phyloP scores from a whole-genome alignment of 2,329 filamentous ascomycete genomes.

The Fusarium drepaniforme region DNA sequence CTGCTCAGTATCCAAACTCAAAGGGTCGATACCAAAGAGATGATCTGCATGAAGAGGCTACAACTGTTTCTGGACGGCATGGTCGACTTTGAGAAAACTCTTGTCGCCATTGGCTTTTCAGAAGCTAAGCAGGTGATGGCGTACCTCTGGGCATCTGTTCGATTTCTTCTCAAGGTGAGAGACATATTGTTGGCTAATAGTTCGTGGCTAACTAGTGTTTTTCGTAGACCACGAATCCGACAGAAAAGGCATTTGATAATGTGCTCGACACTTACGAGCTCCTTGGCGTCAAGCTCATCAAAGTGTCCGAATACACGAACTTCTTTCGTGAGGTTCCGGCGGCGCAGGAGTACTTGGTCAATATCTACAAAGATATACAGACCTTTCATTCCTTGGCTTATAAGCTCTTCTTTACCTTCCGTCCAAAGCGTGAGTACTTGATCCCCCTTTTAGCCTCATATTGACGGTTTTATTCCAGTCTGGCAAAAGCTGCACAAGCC shows the following conservation, averaged over 20 bases:
- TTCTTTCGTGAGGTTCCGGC: neutral
- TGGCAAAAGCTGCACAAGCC: neutral
- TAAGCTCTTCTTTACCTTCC: neutral
- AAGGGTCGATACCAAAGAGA: neutral
- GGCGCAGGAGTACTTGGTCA: neutral
- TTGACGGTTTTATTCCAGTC: neutral
- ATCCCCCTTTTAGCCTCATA: no score
- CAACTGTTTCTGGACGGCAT: neutral
- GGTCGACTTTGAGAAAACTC: neutral
- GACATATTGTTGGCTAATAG: no score
- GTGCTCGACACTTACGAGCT: neutral
- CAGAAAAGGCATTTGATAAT: neutral
- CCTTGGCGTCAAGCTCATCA: neutral
- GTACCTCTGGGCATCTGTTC: neutral
- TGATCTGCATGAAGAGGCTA: neutral
- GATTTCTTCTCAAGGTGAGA: neutral
- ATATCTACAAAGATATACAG: neutral
- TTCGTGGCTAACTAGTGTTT: no score
- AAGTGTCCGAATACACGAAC: neutral
- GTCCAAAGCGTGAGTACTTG: neutral
- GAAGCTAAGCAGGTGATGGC: neutral
- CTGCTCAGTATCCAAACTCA: neutral
- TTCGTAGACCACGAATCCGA: neutral
- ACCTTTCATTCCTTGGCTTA: neutral
- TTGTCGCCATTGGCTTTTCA: neutral